Evolutionary conservation across 1,284 basidiomycete species (phyloP).

Genomic region (Testicularia cyperi): DNA sequence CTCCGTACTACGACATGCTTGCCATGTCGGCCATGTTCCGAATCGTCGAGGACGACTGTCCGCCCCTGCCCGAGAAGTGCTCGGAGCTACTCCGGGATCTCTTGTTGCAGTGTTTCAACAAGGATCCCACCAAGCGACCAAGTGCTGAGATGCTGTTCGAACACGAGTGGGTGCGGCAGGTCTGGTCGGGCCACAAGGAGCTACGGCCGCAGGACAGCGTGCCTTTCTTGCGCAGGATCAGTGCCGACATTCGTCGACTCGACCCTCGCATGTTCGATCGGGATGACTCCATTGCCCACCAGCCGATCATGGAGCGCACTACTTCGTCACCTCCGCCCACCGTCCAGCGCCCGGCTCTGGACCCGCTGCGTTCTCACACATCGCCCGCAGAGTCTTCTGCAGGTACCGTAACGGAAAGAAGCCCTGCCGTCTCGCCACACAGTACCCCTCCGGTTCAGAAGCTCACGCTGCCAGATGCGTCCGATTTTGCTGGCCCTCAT

Average conservation of each 20-base stretch:
- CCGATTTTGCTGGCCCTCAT: background rate
- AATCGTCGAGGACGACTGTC: slow-evolving; percentile 87
- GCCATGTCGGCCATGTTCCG: slow-evolving; percentile 72
- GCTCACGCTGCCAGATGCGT: slow-evolving; percentile 7
- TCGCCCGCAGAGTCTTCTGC: slow-evolving; percentile 20
- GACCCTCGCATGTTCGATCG: slow-evolving; percentile 35
- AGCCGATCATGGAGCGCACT: slow-evolving; percentile 35
- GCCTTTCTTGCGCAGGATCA: slow-evolving; percentile 86
- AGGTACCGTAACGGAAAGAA: slow-evolving; percentile 8
- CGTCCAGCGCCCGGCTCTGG: slow-evolving; percentile 17
- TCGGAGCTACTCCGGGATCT: slow-evolving; percentile 76
- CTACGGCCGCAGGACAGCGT: slow-evolving; percentile 79
- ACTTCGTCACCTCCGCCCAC: slow-evolving; percentile 32
- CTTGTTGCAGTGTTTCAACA: slow-evolving; percentile 79
- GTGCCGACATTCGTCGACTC: slow-evolving; percentile 74
- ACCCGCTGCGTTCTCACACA: slow-evolving; percentile 20
- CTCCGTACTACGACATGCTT: slow-evolving; percentile 75
- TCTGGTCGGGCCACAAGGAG: slow-evolving; percentile 72
- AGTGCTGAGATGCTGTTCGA: slow-evolving; percentile 80
- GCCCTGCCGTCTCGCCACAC: slow-evolving; percentile 7
- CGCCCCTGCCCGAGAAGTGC: slow-evolving; percentile 77
- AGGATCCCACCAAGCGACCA: slow-evolving; percentile 77
- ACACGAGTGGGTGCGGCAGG: slow-evolving; percentile 82
- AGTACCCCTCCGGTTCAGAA: slow-evolving; percentile 5
- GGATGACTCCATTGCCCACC: slow-evolving; percentile 1